Evolutionary conservation across 2,329 filamentous ascomycete genomes (phyloP).

Genomic region (Fusarium domesticum): DNA sequence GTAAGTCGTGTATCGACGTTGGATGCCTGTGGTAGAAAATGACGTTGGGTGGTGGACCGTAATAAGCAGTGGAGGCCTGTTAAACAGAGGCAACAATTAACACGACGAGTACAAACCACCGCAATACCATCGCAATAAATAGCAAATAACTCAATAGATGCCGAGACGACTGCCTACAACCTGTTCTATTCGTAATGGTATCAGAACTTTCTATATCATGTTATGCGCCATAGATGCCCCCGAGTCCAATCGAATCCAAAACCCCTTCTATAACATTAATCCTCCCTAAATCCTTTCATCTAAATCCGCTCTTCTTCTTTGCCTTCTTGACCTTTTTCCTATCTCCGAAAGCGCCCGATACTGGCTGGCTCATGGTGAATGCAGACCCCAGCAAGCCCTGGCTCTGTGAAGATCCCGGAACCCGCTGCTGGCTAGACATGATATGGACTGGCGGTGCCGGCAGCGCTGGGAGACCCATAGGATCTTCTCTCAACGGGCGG

Average conservation of each 20-base stretch:
- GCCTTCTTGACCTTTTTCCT: constrained; percentile 43
- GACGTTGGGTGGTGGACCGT: constrained; percentile 1
- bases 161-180: no score
- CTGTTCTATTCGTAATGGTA: background rate
- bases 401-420: constrained; percentile 36
- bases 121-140: no score
- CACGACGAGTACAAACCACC: no score
- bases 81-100: no score
- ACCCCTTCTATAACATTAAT: background rate
- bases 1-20: background rate
- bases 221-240: no score
- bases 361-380: constrained; percentile 45
- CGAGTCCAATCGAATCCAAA: no score
- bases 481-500: constrained; percentile 12
- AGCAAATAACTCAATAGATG: no score
- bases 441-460: constrained; percentile 24
- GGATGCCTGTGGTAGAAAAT: background rate
- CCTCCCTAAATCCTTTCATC: constrained; percentile 19
- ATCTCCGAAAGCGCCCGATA: constrained; percentile 46
- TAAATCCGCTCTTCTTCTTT: constrained; percentile 44
- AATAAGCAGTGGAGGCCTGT: no score
- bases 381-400: constrained; percentile 29
- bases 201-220: background rate
- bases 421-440: constrained; percentile 38
- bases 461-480: constrained; percentile 11